Evolutionary conservation across 2,329 filamentous ascomycete genomes (phyloP).

Genomic region (Stromatinia cepivora): DNA sequence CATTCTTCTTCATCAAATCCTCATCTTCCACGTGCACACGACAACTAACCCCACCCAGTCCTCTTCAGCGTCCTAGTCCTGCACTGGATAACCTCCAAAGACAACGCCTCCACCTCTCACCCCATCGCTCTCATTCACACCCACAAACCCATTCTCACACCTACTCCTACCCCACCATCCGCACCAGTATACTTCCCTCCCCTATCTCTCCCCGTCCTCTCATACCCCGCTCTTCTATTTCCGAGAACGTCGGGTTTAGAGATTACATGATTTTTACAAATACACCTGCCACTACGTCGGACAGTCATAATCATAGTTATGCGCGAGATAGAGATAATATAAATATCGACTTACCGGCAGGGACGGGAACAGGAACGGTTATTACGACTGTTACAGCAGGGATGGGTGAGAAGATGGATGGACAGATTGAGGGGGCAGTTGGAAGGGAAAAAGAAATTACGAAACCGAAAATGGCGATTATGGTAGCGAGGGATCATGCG

Average conservation of each 20-base stretch:
- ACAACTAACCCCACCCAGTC: constrained; percentile 40
- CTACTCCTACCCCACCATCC: background rate
- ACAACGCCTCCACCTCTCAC: constrained; percentile 38
- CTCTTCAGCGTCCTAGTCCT: constrained; percentile 61
- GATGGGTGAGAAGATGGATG: background rate
- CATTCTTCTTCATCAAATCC: background rate
- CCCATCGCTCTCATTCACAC: background rate
- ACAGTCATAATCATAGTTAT: background rate
- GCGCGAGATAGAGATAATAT: background rate
- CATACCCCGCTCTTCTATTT: too few relatives aligned
- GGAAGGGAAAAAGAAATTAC: background rate
- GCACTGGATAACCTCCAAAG: constrained; percentile 56
- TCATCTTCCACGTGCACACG: background rate
- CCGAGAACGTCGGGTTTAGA: background rate
- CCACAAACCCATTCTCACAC: background rate
- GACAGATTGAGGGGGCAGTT: background rate
- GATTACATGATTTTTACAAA: background rate
- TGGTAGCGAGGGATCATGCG: constrained; percentile 12
- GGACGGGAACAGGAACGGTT: background rate
- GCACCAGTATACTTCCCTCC: too few relatives aligned
- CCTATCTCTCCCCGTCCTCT: background rate
- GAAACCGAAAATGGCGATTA: constrained; percentile 6
- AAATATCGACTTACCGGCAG: background rate
- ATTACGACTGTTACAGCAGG: background rate
- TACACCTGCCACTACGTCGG: too few relatives aligned